phyloP scores from a whole-genome alignment of 78 protist genomes.

The Monocercomonoides exilis region DNA sequence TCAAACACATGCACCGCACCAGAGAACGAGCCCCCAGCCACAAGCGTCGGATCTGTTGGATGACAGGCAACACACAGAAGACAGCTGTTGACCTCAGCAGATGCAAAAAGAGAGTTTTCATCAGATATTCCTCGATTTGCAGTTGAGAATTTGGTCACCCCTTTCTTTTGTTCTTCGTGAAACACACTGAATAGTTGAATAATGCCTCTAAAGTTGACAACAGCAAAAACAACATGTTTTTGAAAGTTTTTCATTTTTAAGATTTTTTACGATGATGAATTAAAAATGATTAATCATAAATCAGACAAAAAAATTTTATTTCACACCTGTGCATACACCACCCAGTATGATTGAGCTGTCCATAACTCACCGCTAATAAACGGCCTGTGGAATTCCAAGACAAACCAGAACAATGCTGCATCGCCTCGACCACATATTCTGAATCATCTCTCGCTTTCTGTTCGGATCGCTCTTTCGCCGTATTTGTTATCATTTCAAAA shows the following conservation, averaged over 20 bases:
- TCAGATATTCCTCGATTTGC: no score
- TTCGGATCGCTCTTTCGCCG: no score
- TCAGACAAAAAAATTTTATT: no score
- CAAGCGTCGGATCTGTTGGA: neutral
- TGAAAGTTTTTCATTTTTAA: no score
- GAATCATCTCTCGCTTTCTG: no score
- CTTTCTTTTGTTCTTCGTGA: neutral
- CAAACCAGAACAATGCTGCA: neutral
- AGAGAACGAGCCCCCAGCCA: neutral
- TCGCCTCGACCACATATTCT: no score
- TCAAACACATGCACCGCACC: neutral
- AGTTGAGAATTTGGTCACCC: no score
- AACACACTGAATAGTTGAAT: neutral
- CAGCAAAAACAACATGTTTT: no score
- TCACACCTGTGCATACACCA: neutral
- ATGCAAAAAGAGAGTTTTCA: neutral
- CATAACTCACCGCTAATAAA: neutral
- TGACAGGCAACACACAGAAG: neutral
- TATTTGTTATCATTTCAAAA: no score
- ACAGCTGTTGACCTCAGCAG: neutral
- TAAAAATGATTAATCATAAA: no score
- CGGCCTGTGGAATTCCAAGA: neutral
- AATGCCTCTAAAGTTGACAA: no score
- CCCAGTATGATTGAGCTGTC: neutral
- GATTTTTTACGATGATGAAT: no score